These are phyloP conservation scores for Plasmopara viticola DNA, from an alignment of 352 stramenopile genomes.

Conservation along the genomic window DNA sequence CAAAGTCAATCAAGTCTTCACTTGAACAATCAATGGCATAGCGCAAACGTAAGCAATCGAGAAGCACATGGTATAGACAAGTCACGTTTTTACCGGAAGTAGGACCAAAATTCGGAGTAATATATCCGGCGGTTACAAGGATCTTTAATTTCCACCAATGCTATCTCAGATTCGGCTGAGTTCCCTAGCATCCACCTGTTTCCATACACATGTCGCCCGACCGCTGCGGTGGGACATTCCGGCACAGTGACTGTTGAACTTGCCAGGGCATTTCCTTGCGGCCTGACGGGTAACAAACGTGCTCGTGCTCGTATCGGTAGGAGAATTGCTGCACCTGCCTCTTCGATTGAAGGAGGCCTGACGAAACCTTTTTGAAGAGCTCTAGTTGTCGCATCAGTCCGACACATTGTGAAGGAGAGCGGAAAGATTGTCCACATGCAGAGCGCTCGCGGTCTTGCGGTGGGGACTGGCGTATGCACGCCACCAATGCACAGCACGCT, in stretches of 20 bases:
- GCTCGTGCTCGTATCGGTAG: no score
- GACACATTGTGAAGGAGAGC: neutral
- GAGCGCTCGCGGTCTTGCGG: slow-evolving; percentile 2
- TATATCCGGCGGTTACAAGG: no score
- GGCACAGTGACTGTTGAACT: slow-evolving; percentile 5
- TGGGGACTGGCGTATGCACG: slow-evolving; percentile 18
- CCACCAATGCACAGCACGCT: slow-evolving; percentile 50
- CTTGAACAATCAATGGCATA: no score
- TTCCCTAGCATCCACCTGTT: slow-evolving; percentile 14
- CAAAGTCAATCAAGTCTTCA: no score
- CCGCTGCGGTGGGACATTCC: slow-evolving; percentile 22
- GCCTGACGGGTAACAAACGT: neutral
- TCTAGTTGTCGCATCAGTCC: neutral
- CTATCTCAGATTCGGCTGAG: neutral
- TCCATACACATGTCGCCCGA: slow-evolving; percentile 14
- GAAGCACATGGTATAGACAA: neutral
- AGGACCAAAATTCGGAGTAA: no score
- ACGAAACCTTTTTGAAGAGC: neutral
- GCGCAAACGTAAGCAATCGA: no score
- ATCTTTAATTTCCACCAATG: slow-evolving; percentile 13
- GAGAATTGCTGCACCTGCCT: no score
- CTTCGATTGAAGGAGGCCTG: neutral
- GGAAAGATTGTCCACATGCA: slow-evolving; percentile 4
- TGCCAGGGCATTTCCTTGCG: slow-evolving; percentile 7
- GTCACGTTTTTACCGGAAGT: neutral